A percentile compares a stretch with the other conserved stretches of the same genome.
phyloP scores from a whole-genome alignment of 2,329 filamentous ascomycete species.

The Beauveria asiatica region DNA sequence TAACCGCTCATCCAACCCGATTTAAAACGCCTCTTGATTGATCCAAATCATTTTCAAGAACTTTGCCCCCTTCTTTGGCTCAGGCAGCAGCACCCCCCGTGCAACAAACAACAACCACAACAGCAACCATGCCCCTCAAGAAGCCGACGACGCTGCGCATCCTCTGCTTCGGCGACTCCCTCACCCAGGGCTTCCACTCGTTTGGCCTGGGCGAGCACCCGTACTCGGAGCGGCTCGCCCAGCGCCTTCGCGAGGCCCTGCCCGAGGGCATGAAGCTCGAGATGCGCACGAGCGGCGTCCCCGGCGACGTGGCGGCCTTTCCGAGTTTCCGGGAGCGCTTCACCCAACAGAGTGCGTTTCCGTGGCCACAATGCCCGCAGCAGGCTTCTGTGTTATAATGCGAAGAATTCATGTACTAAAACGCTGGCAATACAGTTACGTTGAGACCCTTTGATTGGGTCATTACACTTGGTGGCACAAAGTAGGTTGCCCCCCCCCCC shows the following conservation, averaged over 20 bases:
- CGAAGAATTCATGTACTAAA: not conserved
- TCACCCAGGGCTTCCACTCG: conserved; percentile 47
- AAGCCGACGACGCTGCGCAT: conserved; percentile 34
- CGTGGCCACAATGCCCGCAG: no score
- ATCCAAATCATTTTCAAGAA: no score
- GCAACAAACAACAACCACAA: no score
- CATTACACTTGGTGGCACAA: conserved; percentile 56
- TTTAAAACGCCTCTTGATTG: no score
- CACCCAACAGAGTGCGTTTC: conserved; percentile 27
- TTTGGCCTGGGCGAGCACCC: conserved; percentile 38
- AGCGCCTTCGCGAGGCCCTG: conserved; percentile 38
- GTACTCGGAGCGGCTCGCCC: conserved; percentile 41
- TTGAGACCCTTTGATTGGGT: conserved; percentile 45
- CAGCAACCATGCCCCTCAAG: conserved; percentile 19
- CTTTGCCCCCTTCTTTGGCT: no score
- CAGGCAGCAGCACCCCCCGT: no score
- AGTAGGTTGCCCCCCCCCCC: conserved; percentile 27
- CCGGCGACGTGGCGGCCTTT: conserved; percentile 41
- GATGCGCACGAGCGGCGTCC: conserved; percentile 40
- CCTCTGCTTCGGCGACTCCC: conserved; percentile 57
- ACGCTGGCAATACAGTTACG: not conserved
- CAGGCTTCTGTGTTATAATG: no score
- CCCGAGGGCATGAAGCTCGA: conserved; percentile 30
- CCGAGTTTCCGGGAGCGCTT: conserved; percentile 24
- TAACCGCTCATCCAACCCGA: no score